Evolutionary conservation across 2,329 filamentous ascomycete genomes (phyloP).

Genomic region (Whalleya microplaca): DNA sequence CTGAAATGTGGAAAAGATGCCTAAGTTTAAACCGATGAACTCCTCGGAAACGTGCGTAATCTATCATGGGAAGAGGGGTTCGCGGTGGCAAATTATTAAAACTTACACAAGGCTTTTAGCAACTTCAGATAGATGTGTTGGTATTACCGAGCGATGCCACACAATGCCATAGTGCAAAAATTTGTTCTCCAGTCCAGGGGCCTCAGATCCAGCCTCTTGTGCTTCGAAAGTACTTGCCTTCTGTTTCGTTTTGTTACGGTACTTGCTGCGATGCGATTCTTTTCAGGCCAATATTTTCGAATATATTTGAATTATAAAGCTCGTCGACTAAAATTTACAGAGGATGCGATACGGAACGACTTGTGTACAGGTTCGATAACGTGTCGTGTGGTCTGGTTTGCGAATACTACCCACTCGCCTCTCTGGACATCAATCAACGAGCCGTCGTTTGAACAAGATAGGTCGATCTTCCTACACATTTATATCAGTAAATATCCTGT

Average conservation of each 20-base stretch:
- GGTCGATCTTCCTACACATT: no score
- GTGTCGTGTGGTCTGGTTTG: no score
- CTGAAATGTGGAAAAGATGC: no score
- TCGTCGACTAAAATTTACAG: neutral
- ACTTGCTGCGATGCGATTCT: constrained; percentile 15
- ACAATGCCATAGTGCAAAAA: constrained; percentile 7
- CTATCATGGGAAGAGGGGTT: no score
- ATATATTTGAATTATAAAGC: no score
- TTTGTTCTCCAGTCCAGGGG: constrained; percentile 9
- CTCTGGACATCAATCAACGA: no score
- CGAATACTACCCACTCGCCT: no score
- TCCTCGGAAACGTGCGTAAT: no score
- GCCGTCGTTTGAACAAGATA: no score
- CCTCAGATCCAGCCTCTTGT: constrained; percentile 7
- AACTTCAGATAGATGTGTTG: constrained; percentile 10
- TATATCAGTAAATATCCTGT: no score
- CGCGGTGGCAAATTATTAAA: neutral
- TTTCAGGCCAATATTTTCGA: neutral
- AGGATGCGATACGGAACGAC: neutral
- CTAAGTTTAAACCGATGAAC: no score
- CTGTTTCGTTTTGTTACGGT: constrained; percentile 7
- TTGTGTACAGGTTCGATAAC: no score
- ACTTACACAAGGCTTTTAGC: constrained; percentile 1
- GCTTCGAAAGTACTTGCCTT: constrained; percentile 6
- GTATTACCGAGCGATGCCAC: constrained; percentile 10